Evolutionary conservation across 257 asterid species (phyloP).

Genomic region (Scutellaria minor): DNA sequence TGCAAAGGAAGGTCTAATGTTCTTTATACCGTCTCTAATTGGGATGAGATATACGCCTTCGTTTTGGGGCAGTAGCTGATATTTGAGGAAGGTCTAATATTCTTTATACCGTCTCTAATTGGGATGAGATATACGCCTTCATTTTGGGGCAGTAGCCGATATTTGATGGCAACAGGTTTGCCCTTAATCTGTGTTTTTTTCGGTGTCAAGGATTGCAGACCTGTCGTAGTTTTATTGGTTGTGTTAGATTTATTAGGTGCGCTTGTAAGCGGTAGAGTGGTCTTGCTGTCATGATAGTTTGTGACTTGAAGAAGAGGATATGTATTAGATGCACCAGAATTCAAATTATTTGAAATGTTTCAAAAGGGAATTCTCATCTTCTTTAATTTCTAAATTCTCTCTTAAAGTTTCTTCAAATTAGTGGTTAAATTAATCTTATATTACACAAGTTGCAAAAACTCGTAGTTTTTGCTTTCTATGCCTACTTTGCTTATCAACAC

Average conservation of each 20-base stretch:
- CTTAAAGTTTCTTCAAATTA: too few relatives aligned
- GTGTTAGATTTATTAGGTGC: constrained; percentile 29
- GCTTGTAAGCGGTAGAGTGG: background rate
- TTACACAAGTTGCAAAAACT: too few relatives aligned
- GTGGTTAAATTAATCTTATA: too few relatives aligned
- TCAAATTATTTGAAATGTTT: too few relatives aligned
- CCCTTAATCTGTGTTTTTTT: constrained; percentile 39
- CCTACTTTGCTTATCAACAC: too few relatives aligned
- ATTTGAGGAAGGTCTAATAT: constrained; percentile 41
- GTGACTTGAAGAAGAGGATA: too few relatives aligned
- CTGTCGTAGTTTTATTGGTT: constrained; percentile 25
- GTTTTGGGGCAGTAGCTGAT: constrained; percentile 49
- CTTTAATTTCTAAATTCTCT: too few relatives aligned
- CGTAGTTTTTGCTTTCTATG: too few relatives aligned
- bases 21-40: constrained; percentile 64
- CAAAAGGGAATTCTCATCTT: too few relatives aligned
- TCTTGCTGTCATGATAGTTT: too few relatives aligned
- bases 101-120: constrained; percentile 64
- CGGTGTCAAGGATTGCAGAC: constrained; percentile 33
- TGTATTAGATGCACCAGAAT: too few relatives aligned
- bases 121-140: constrained; percentile 68
- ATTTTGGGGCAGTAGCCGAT: constrained; percentile 49
- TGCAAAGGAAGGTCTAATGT: constrained; percentile 42
- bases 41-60: constrained; percentile 68
- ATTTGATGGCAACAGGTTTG: constrained; percentile 26